Evolutionary conservation across 495 filamentous ascomycete genomes (phyloP).

Genomic region (Aspergillus kassunensis): DNA sequence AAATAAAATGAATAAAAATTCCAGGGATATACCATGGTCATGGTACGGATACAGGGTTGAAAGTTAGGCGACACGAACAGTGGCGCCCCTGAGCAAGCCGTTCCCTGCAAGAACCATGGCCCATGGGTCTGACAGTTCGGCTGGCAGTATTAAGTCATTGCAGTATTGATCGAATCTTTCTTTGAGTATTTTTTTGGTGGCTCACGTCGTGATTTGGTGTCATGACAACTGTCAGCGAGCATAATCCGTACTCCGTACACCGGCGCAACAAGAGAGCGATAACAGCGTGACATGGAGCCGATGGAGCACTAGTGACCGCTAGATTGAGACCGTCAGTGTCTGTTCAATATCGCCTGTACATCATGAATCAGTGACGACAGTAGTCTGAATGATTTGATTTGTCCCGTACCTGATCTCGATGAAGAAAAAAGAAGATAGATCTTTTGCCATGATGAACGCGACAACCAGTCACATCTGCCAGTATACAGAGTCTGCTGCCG

Average conservation of each 20-base stretch:
- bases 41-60: slow-evolving; percentile 4
- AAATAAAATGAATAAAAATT: too few species aligned
- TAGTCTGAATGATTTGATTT: too few species aligned
- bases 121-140: neutral
- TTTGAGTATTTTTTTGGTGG: neutral
- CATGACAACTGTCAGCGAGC: neutral
- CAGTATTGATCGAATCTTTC: neutral
- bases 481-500: neutral
- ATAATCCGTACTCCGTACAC: neutral
- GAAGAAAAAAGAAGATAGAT: slow-evolving; percentile 12
- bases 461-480: slow-evolving; percentile 20
- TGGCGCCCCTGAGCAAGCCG: slow-evolving; percentile 6
- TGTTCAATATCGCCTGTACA: slow-evolving; percentile 8
- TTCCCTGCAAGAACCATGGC: neutral
- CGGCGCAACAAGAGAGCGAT: neutral
- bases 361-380: slow-evolving; percentile 2
- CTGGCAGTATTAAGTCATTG: slow-evolving; percentile 3
- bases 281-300: neutral
- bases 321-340: neutral
- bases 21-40: slow-evolving; percentile 9
- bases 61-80: slow-evolving; percentile 1
- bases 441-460: neutral
- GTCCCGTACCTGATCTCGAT: too few species aligned
- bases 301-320: slow-evolving; percentile 1
- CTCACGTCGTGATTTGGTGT: neutral